Percentiles rank a stretch among this genome's conserved stretches.
Conservation (phyloP, 2,329 filamentous ascomycete genomes). For the Pyricularia sp. region DNA sequence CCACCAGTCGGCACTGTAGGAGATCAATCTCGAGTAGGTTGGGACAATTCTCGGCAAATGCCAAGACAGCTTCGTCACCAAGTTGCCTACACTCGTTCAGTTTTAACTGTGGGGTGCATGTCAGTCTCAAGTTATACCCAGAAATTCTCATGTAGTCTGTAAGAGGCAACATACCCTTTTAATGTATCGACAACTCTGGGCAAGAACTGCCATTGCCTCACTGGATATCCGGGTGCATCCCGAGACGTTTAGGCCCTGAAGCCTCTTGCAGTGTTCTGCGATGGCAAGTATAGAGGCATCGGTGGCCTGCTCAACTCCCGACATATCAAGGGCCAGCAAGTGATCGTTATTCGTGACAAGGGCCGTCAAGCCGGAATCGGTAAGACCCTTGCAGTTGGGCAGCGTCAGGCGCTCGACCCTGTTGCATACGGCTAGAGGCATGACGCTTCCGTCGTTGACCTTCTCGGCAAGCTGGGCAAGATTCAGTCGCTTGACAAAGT, state of each 20-base stretch:
- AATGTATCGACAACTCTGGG: constrained; percentile 73
- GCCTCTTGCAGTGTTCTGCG: constrained; percentile 68
- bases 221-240: constrained; percentile 78
- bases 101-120: constrained; percentile 59
- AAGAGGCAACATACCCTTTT: constrained; percentile 57
- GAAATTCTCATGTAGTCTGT: not conserved
- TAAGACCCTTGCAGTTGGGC: constrained; percentile 79
- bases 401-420: constrained; percentile 87
- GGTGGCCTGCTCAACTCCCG: constrained; percentile 73
- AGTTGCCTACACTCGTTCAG: constrained; percentile 86
- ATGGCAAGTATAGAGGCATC: constrained; percentile 71
- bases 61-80: constrained; percentile 70
- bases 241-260: constrained; percentile 91
- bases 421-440: constrained; percentile 75
- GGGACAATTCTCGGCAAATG: constrained; percentile 79
- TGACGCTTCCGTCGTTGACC: constrained; percentile 83
- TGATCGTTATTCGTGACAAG: constrained; percentile 72
- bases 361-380: constrained; percentile 71
- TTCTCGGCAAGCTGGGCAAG: constrained; percentile 65
- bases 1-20: constrained; percentile 72
- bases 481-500: constrained; percentile 88
- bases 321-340: constrained; percentile 84
- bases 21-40: constrained; percentile 96
- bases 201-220: constrained; percentile 72
- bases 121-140: not conserved